A percentile compares a stretch with the other conserved stretches of the same genome.
phyloP scores from a whole-genome alignment of 2,329 filamentous ascomycete genomes.

The Plenodomus tracheiphilus region DNA sequence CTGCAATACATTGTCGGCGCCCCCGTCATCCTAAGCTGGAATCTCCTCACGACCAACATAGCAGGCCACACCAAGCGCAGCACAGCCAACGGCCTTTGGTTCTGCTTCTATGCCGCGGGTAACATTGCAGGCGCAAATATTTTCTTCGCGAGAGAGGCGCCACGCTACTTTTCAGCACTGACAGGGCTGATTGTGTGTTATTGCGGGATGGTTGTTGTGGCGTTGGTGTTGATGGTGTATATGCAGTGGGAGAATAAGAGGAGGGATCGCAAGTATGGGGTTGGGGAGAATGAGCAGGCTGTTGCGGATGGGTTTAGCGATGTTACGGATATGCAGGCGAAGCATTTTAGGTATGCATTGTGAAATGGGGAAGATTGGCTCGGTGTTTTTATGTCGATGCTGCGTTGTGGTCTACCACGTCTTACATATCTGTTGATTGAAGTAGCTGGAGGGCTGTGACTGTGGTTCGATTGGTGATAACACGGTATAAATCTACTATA shows the following conservation, averaged over 20 bases:
- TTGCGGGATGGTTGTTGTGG: slow-evolving; percentile 47
- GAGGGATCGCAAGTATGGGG: slow-evolving; percentile 31
- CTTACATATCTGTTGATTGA: too few relatives aligned
- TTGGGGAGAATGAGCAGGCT: slow-evolving; percentile 34
- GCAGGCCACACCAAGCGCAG: slow-evolving; percentile 58
- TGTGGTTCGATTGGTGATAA: too few relatives aligned
- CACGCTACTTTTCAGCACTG: slow-evolving; percentile 52
- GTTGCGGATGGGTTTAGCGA: slow-evolving; percentile 42
- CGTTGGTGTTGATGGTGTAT: slow-evolving; percentile 24
- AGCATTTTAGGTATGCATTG: slow-evolving; percentile 41
- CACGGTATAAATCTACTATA: too few relatives aligned
- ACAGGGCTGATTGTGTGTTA: slow-evolving; percentile 50
- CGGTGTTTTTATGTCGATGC: too few relatives aligned
- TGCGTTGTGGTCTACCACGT: too few relatives aligned
- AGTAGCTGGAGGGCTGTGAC: too few relatives aligned
- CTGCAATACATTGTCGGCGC: slow-evolving; percentile 56
- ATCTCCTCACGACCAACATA: slow-evolving; percentile 48
- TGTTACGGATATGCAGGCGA: slow-evolving; percentile 38
- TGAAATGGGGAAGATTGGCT: slow-evolving; percentile 17
- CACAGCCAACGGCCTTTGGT: slow-evolving; percentile 55
- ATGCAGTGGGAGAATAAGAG: slow-evolving; percentile 42
- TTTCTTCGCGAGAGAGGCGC: slow-evolving; percentile 50
- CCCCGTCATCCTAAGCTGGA: slow-evolving; percentile 57
- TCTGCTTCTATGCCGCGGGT: slow-evolving; percentile 53
- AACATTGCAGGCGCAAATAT: slow-evolving; percentile 55